Evolutionary conservation across 2,329 filamentous ascomycete species (phyloP).

Genomic region (Alternaria dauci): DNA sequence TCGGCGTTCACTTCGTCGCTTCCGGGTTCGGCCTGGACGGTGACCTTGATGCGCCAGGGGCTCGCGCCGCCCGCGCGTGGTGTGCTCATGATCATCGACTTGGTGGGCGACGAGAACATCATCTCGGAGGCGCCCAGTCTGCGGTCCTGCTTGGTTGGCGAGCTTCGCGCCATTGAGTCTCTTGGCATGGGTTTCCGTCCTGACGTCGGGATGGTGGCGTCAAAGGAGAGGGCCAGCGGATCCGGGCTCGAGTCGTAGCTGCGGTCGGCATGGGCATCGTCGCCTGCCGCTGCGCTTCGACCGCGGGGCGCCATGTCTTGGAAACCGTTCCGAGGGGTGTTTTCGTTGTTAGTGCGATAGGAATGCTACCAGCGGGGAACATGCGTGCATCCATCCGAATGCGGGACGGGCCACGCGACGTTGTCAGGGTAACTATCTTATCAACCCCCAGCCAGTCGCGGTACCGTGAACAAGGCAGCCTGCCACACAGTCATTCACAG

Average conservation of each 20-base stretch:
- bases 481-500: constrained; percentile 17
- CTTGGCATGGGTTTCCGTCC: constrained; percentile 31
- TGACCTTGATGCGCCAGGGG: constrained; percentile 61
- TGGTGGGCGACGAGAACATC: constrained; percentile 51
- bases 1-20: constrained; percentile 43
- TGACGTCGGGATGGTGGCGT: constrained; percentile 32
- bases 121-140: constrained; percentile 28
- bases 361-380: constrained; percentile 23
- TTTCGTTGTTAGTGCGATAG: constrained; percentile 21
- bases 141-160: constrained; percentile 42
- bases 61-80: constrained; percentile 50
- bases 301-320: constrained; percentile 38
- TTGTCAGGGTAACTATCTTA: constrained; percentile 48
- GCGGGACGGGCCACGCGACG: constrained; percentile 24
- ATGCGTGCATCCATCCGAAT: constrained; percentile 22
- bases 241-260: constrained; percentile 50
- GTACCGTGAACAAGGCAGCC: constrained; percentile 25
- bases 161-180: constrained; percentile 39
- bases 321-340: constrained; percentile 14
- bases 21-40: constrained; percentile 57
- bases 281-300: constrained; percentile 25
- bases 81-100: constrained; percentile 57
- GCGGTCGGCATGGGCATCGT: constrained; percentile 25
- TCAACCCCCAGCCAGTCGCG: constrained; percentile 19
- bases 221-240: constrained; percentile 44